Conservation (phyloP, 306 rosid genomes). For the Arachis stenosperma region DNA sequence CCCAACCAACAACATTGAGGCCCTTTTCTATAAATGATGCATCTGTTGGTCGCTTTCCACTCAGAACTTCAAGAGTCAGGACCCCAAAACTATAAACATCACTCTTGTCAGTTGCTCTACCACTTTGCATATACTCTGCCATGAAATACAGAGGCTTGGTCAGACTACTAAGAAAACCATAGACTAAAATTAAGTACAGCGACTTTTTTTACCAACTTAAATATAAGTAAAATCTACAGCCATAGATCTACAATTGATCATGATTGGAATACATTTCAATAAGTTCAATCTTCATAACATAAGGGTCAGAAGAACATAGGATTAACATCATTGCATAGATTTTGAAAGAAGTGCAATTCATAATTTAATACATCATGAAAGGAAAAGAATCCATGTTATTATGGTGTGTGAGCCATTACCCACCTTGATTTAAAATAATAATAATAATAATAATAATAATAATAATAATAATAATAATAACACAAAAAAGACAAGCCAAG, state of each 20-base stretch:
- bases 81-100: constrained; percentile 98
- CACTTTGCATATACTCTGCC: constrained; percentile 99
- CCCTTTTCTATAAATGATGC: constrained; percentile 95
- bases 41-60: constrained; percentile 97
- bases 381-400: constrained; percentile 12
- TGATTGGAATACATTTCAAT: neutral
- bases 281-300: neutral
- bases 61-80: constrained; percentile 86
- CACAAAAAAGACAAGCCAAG: constrained; percentile 13
- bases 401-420: constrained; percentile 11
- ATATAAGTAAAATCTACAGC: neutral
- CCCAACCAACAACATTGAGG: constrained; percentile 98
- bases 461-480: neutral
- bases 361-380: constrained; percentile 1
- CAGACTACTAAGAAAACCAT: constrained; percentile 19
- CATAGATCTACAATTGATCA: too few relatives aligned
- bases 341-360: constrained; percentile 12
- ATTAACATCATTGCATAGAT: constrained; percentile 1
- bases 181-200: neutral
- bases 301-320: constrained; percentile 17
- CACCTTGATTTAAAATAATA: neutral
- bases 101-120: constrained; percentile 96
- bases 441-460: too few relatives aligned
- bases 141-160: constrained; percentile 37
- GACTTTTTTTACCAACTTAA: neutral